These are phyloP conservation scores for Aphanoascus verrucosus DNA, from an alignment of 2,329 filamentous ascomycete species.

Conservation along the genomic window DNA sequence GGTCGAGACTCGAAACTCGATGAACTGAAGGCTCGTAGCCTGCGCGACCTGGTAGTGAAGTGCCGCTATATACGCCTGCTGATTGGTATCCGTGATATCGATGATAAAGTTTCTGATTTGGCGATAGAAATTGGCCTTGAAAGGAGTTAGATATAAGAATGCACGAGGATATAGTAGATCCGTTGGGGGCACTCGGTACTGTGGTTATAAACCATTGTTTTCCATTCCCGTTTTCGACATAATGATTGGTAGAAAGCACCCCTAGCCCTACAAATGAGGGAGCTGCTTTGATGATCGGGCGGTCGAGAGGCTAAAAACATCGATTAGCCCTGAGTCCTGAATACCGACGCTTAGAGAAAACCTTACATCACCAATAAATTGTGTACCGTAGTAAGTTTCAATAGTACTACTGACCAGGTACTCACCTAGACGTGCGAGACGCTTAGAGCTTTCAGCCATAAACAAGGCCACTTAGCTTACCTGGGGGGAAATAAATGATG, in stretches of 20 bases:
- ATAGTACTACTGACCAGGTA: constrained; percentile 20
- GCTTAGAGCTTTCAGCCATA: neutral
- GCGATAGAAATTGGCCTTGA: constrained; percentile 18
- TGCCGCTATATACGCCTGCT: constrained; percentile 20
- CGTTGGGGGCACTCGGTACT: too few relatives aligned
- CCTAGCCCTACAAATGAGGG: constrained; percentile 64
- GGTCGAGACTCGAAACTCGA: constrained; percentile 56
- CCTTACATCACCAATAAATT: constrained; percentile 17
- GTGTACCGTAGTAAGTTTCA: constrained; percentile 19
- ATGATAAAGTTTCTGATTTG: constrained; percentile 20
- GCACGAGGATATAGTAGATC: too few relatives aligned
- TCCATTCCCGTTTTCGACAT: constrained; percentile 42
- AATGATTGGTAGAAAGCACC: constrained; percentile 71
- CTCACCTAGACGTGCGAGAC: constrained; percentile 7
- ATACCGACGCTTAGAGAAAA: neutral
- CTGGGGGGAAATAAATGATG: constrained; percentile 68
- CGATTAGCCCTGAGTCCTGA: constrained; percentile 28
- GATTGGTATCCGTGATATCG: constrained; percentile 24
- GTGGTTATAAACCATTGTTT: constrained; percentile 59
- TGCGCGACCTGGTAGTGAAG: constrained; percentile 16
- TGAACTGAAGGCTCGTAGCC: constrained; percentile 42
- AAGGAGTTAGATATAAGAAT: too few relatives aligned
- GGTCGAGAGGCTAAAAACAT: constrained; percentile 24
- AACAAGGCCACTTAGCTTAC: neutral
- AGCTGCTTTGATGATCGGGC: constrained; percentile 33